Evolutionary conservation across 164 flowering plant genomes (phyloP).

Genomic region (Annona squamosa): DNA sequence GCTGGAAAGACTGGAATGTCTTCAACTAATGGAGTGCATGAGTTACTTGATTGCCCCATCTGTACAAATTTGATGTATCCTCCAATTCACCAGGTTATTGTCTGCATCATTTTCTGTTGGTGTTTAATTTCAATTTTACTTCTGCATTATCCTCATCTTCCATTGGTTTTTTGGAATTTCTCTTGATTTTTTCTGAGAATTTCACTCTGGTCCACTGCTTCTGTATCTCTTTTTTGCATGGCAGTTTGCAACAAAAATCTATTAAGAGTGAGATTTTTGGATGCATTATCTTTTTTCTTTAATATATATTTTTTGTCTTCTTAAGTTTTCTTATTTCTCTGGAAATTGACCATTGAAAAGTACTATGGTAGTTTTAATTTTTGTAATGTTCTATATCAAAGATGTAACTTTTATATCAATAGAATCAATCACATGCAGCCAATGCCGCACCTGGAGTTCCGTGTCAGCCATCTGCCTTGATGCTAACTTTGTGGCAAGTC

Average conservation of each 20-base stretch:
- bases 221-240: not conserved
- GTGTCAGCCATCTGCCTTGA: no score
- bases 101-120: not conserved
- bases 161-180: not conserved
- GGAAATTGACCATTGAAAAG: not conserved
- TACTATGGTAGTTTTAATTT: no score
- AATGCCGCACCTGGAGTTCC: no score
- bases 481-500: no score
- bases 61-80: conserved; percentile 65
- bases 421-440: no score
- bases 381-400: no score
- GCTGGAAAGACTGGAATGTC: conserved; percentile 37
- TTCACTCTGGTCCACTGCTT: not conserved
- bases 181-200: not conserved
- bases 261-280: no score
- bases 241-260: not conserved
- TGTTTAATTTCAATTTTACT: not conserved
- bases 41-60: conserved; percentile 68
- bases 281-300: not conserved
- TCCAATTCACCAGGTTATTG: conserved; percentile 69
- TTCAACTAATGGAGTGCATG: conserved; percentile 57
- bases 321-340: not conserved
- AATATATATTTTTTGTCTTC: not conserved
- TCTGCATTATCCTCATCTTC: not conserved
- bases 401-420: no score